phyloP scores from a whole-genome alignment of 2,329 filamentous ascomycete species.

The Phaeomoniella chlamydospora region DNA sequence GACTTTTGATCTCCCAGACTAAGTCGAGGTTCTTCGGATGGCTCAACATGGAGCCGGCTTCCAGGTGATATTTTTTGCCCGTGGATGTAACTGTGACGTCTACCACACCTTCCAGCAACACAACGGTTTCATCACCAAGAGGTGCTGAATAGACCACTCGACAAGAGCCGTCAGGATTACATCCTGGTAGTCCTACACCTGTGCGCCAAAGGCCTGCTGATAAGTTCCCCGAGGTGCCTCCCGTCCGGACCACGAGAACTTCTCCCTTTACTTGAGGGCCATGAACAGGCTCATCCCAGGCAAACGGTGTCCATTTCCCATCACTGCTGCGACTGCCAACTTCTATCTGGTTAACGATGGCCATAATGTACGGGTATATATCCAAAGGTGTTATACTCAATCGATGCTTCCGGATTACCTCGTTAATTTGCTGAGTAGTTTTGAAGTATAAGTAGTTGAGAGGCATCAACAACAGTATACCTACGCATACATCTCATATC shows the following conservation, averaged over 20 bases:
- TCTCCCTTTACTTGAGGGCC: conserved; percentile 5
- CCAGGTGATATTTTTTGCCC: conserved; percentile 2
- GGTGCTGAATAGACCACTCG: conserved; percentile 3
- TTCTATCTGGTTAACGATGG: too few species aligned
- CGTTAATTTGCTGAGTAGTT: too few species aligned
- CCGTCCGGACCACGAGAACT: conserved; percentile 2
- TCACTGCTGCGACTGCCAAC: too few species aligned
- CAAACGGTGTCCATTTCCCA: conserved; percentile 4
- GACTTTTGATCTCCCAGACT: conserved; percentile 3
- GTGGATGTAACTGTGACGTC: conserved; percentile 2
- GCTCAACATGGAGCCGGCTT: conserved; percentile 3
- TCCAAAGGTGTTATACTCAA: too few species aligned
- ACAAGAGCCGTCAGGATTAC: conserved; percentile 2
- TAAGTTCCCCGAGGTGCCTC: conserved; percentile 2
- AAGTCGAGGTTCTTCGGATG: conserved; percentile 4
- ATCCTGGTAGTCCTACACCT: conserved; percentile 2
- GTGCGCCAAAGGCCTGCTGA: conserved; percentile 3
- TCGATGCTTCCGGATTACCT: too few species aligned
- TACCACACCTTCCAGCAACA: conserved; percentile 3
- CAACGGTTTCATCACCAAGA: conserved; percentile 4
- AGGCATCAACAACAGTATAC: too few species aligned
- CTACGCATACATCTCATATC: too few species aligned
- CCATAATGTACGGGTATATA: too few species aligned
- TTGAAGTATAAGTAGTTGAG: too few species aligned
- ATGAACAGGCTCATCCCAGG: conserved; percentile 4